Evolutionary conservation across 768 basidiomycete genomes (phyloP).

Genomic region (Strobilomyces dryophilus): DNA sequence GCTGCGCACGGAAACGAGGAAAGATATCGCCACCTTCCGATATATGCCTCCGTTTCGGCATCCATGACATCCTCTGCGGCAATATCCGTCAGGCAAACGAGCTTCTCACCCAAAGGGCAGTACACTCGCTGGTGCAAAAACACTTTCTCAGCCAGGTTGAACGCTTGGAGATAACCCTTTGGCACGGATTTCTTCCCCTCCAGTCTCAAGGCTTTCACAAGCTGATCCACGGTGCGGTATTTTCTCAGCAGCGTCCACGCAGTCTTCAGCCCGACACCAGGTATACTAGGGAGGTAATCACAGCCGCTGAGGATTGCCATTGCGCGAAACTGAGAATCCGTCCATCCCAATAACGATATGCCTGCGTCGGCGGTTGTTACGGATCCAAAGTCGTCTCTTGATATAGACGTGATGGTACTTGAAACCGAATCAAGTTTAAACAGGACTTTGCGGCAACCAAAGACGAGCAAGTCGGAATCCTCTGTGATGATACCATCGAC

Average conservation of each 20-base stretch:
- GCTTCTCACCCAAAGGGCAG: slow-evolving; percentile 57
- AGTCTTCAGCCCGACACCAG: slow-evolving; percentile 91
- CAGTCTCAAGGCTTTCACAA: slow-evolving; percentile 65
- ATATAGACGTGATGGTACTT: slow-evolving; percentile 62
- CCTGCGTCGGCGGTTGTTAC: slow-evolving; percentile 47
- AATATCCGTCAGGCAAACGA: slow-evolving; percentile 68
- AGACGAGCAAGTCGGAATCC: slow-evolving; percentile 96
- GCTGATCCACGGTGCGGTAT: slow-evolving; percentile 83
- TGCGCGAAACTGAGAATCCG: slow-evolving; percentile 82
- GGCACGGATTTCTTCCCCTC: slow-evolving; percentile 88
- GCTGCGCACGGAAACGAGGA: not conserved
- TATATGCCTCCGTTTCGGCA: slow-evolving; percentile 61
- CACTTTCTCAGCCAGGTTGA: slow-evolving; percentile 81
- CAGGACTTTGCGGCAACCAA: slow-evolving; percentile 90
- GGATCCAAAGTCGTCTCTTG: slow-evolving; percentile 62
- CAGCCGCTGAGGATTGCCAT: slow-evolving; percentile 95
- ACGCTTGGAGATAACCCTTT: slow-evolving; percentile 65
- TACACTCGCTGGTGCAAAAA: slow-evolving; percentile 94
- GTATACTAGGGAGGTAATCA: slow-evolving; percentile 88
- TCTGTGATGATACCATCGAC: slow-evolving; percentile 95
- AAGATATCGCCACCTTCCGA: slow-evolving; percentile 50
- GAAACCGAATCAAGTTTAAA: slow-evolving; percentile 82
- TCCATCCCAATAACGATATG: slow-evolving; percentile 85
- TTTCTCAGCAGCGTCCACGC: slow-evolving; percentile 79
- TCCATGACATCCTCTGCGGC: slow-evolving; percentile 53